Conservation (phyloP, 208 protist species). For the Histomonas meleagridis region DNA sequence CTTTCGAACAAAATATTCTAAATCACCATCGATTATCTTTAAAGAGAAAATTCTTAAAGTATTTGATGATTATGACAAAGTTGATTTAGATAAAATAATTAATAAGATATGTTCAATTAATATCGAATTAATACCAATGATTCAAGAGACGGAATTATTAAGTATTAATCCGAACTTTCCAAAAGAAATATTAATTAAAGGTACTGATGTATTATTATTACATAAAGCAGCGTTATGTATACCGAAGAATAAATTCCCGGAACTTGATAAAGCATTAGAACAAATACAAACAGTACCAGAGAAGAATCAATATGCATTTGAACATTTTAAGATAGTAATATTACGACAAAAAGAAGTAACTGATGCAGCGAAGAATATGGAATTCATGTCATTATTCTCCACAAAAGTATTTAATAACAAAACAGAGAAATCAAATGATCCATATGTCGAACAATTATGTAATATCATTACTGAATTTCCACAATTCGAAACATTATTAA, state of each 20-base stretch:
- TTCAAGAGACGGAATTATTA: background rate
- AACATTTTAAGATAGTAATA: slow-evolving; percentile 9
- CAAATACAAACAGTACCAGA: too few relatives aligned
- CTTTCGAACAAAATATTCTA: background rate
- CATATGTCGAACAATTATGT: background rate
- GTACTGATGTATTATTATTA: background rate
- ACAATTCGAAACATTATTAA: background rate
- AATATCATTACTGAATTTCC: background rate
- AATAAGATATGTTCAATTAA: background rate
- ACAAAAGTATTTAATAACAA: too few relatives aligned
- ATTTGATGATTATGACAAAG: background rate
- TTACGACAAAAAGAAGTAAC: background rate
- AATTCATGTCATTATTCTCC: too few relatives aligned
- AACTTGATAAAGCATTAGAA: too few relatives aligned
- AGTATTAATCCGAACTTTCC: background rate
- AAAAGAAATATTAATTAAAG: slow-evolving; percentile 13
- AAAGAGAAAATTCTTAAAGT: background rate
- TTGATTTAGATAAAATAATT: background rate
- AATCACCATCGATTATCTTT: background rate
- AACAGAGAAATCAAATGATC: background rate
- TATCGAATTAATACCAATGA: background rate
- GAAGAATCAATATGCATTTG: background rate
- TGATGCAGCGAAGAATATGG: background rate
- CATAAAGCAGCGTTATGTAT: too few relatives aligned
- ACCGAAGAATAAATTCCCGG: too few relatives aligned